Percentiles rank a stretch among this genome's conserved stretches.
Evolutionary conservation across 1,284 basidiomycete species (phyloP).

Genomic region (Marasmius oreades): DNA sequence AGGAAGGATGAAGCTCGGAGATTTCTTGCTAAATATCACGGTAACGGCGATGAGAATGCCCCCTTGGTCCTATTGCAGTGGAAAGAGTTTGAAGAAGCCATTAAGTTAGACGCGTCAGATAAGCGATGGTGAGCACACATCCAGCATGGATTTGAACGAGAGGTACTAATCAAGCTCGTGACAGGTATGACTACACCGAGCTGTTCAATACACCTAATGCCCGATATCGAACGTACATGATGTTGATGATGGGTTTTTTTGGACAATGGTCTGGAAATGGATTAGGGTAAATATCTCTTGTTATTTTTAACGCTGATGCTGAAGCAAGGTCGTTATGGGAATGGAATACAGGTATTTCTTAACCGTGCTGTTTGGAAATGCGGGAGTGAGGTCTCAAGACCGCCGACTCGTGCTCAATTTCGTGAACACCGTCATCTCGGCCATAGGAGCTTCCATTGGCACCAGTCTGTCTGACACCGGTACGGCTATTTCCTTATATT

Average conservation of each 20-base stretch:
- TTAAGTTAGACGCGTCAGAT: constrained; percentile 52
- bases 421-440: constrained; percentile 49
- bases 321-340: neutral
- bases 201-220: constrained; percentile 44
- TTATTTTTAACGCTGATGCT: constrained; percentile 28
- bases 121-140: constrained; percentile 45
- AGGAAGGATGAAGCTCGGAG: constrained; percentile 42
- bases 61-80: constrained; percentile 52
- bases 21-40: constrained; percentile 54
- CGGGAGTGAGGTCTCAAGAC: constrained; percentile 37
- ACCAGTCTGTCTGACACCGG: constrained; percentile 44
- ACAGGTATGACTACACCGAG: constrained; percentile 47
- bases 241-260: constrained; percentile 49
- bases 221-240: constrained; percentile 45
- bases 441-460: constrained; percentile 46
- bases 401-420: constrained; percentile 52
- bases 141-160: neutral
- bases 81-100: constrained; percentile 52
- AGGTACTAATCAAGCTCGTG: neutral
- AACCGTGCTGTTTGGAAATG: constrained; percentile 37
- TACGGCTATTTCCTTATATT: constrained; percentile 9
- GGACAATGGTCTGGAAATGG: constrained; percentile 53
- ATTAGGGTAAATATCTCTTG: constrained; percentile 33
- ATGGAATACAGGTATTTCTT: constrained; percentile 33
- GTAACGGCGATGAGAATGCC: constrained; percentile 40